Evolutionary conservation across 306 rosid genomes (phyloP).

Genomic region (Cicer bijugum): DNA sequence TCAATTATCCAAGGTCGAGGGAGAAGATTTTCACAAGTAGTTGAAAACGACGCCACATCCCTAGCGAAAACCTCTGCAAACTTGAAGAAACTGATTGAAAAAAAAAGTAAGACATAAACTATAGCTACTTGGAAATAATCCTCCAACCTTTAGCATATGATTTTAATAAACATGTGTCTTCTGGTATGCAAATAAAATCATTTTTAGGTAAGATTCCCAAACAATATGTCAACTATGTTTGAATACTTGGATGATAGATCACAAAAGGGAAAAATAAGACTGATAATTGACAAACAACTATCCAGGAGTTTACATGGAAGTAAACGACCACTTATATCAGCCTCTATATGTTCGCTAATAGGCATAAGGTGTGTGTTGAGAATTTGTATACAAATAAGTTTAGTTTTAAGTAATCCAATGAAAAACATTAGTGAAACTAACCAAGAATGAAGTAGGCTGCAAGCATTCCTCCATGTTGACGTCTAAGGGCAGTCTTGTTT

Average conservation of each 20-base stretch:
- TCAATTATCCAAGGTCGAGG: conserved; percentile 95
- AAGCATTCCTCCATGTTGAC: conserved; percentile 87
- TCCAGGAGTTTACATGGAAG: conserved; percentile 9
- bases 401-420: too few species aligned
- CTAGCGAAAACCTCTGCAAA: conserved; percentile 88
- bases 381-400: too few species aligned
- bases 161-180: conserved; percentile 22
- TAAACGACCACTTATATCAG: too few species aligned
- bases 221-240: not conserved
- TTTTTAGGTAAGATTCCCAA: not conserved
- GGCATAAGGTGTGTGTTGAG: too few species aligned
- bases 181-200: conserved; percentile 13
- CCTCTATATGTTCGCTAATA: too few species aligned
- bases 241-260: not conserved
- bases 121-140: conserved; percentile 20
- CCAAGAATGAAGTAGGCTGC: conserved; percentile 87
- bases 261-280: conserved; percentile 18
- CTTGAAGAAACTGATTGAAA: conserved; percentile 58
- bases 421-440: conserved; percentile 37
- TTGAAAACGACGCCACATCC: conserved; percentile 88
- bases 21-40: conserved; percentile 82
- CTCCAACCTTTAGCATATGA: conserved; percentile 19
- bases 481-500: conserved; percentile 66
- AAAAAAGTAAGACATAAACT: conserved; percentile 34
- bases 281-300: not conserved